Evolutionary conservation across 2,329 filamentous ascomycete species (phyloP).

Genomic region (Cladophialophora immunda): DNA sequence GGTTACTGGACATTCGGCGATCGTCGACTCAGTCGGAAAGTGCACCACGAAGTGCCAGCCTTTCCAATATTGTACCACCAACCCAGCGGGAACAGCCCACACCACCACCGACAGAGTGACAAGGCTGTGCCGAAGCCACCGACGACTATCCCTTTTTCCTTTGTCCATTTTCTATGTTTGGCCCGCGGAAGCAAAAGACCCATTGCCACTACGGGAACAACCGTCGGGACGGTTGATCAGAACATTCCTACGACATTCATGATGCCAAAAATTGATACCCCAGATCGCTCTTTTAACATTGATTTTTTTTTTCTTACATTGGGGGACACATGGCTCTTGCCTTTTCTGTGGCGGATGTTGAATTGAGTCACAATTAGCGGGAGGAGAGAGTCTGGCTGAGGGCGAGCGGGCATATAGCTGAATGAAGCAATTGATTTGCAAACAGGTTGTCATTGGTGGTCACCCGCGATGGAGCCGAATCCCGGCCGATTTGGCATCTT

Average conservation of each 20-base stretch:
- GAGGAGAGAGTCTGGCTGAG: not conserved
- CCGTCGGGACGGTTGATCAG: not conserved
- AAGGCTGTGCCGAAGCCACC: slow-evolving; percentile 1
- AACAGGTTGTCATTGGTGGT: slow-evolving; percentile 12
- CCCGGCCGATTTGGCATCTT: slow-evolving; percentile 19
- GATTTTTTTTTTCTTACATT: slow-evolving; percentile 1
- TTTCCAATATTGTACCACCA: slow-evolving; percentile 22
- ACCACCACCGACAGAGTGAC: slow-evolving; percentile 9
- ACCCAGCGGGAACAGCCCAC: slow-evolving; percentile 22
- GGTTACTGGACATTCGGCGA: slow-evolving; percentile 72
- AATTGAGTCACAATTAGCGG: slow-evolving; percentile 15
- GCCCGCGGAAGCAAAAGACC: not conserved
- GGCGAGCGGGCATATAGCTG: slow-evolving; percentile 23
- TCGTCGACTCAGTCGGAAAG: slow-evolving; percentile 61
- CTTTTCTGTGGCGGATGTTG: slow-evolving; percentile 5
- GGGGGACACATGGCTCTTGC: slow-evolving; percentile 4
- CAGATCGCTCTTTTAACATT: slow-evolving; percentile 30
- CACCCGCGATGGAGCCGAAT: slow-evolving; percentile 3
- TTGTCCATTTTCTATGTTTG: slow-evolving; percentile 28
- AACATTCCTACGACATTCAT: slow-evolving; percentile 28
- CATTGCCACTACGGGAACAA: slow-evolving; percentile 12
- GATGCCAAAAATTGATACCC: slow-evolving; percentile 30
- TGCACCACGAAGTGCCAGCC: slow-evolving; percentile 27
- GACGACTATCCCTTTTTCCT: slow-evolving; percentile 21
- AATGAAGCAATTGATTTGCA: slow-evolving; percentile 29